A percentile compares a stretch with the other conserved stretches of the same genome.
phyloP scores from a whole-genome alignment of 2,329 filamentous ascomycete species.

The Trichoderma oligosporum region DNA sequence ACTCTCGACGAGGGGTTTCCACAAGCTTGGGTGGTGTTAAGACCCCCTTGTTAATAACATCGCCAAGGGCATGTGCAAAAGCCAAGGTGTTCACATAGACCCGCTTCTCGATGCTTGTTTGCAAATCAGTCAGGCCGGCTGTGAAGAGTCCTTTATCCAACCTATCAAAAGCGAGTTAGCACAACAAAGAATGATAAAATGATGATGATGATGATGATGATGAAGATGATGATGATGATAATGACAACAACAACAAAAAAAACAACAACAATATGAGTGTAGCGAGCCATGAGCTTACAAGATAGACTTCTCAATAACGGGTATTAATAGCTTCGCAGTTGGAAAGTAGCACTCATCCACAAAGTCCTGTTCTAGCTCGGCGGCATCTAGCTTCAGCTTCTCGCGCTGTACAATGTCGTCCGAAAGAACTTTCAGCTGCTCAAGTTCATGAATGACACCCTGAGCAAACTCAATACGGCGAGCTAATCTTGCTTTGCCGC shows the following conservation, averaged over 20 bases:
- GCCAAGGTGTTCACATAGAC: constrained; percentile 56
- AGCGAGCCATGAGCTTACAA: constrained; percentile 56
- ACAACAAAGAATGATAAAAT: constrained; percentile 17
- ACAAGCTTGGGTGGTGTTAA: constrained; percentile 38
- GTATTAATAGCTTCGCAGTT: constrained; percentile 68
- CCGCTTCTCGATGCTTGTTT: constrained; percentile 50
- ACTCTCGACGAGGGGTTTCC: constrained; percentile 28
- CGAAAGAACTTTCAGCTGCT: constrained; percentile 67
- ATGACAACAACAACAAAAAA: background rate
- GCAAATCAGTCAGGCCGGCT: constrained; percentile 47
- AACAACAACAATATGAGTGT: background rate
- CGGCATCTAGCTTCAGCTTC: constrained; percentile 69
- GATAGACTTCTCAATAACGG: constrained; percentile 75
- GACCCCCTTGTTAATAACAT: constrained; percentile 52
- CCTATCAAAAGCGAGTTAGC: constrained; percentile 45
- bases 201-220: background rate
- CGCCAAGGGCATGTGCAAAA: constrained; percentile 56
- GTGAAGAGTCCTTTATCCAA: constrained; percentile 63
- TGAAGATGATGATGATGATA: constrained; percentile 20
- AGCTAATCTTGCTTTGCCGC: constrained; percentile 71
- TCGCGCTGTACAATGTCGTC: constrained; percentile 72
- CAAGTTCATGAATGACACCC: constrained; percentile 69
- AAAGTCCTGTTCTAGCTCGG: constrained; percentile 71
- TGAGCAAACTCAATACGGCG: constrained; percentile 87
- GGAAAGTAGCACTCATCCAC: constrained; percentile 92